Conservation (phyloP, 1,284 basidiomycete species). For the Farysia itapuensis region DNA sequence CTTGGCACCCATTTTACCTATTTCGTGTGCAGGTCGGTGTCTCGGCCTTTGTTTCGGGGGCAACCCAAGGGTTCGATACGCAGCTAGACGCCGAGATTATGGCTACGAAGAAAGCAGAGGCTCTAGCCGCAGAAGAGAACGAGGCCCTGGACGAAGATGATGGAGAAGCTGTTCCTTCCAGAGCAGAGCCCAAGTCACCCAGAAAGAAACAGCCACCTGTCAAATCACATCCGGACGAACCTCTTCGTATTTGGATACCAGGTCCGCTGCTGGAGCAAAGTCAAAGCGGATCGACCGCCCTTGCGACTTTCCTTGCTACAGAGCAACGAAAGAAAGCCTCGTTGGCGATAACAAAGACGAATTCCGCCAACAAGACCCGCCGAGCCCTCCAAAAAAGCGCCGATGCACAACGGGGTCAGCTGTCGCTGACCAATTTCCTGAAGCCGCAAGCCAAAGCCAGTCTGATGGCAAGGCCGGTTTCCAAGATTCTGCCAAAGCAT, state of each 20-base stretch:
- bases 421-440: background rate
- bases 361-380: no score
- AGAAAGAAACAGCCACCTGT: no score
- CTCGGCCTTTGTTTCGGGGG: slow-evolving; percentile 1
- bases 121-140: slow-evolving; percentile 1
- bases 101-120: no score
- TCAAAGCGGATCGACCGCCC: slow-evolving; percentile 2
- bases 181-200: background rate
- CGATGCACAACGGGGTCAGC: no score
- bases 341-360: no score
- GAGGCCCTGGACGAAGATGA: background rate
- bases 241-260: slow-evolving; percentile 28
- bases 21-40: slow-evolving; percentile 14
- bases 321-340: slow-evolving; percentile 7
- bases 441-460: background rate
- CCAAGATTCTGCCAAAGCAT: background rate
- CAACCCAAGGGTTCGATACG: slow-evolving; percentile 8
- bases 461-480: background rate
- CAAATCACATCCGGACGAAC: no score
- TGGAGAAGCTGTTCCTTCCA: no score
- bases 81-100: slow-evolving; percentile 6
- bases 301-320: background rate
- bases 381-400: no score
- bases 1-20: slow-evolving; percentile 16
- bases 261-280: slow-evolving; percentile 16